These are phyloP conservation scores for Wickerhamomyces bisporus DNA, from an alignment of 805 yeast genomes.

Conservation along the genomic window DNA sequence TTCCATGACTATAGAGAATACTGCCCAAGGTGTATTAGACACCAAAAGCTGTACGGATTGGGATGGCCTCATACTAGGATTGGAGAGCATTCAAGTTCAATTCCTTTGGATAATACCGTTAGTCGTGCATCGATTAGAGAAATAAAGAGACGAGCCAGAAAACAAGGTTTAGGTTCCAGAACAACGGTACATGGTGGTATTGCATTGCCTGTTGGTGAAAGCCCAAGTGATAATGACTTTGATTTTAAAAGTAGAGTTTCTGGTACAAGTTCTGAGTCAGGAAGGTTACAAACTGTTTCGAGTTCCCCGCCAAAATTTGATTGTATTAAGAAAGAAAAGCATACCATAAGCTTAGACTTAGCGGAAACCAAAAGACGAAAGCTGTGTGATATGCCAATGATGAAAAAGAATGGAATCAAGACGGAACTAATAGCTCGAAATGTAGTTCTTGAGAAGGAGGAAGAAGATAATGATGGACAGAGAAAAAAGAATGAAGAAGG, in stretches of 20 bases:
- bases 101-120: conserved; percentile 2
- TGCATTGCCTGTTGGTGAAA: conserved; percentile 2
- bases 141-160: neutral
- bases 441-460: too few species aligned
- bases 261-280: neutral
- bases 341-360: neutral
- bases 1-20: conserved; percentile 8
- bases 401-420: too few species aligned
- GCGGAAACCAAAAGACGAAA: too few species aligned
- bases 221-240: conserved; percentile 1
- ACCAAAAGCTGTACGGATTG: conserved; percentile 18
- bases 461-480: too few species aligned
- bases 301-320: neutral
- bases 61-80: conserved; percentile 24
- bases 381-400: too few species aligned
- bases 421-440: too few species aligned
- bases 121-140: conserved; percentile 9
- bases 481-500: too few species aligned
- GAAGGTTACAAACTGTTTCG: neutral
- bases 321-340: too few species aligned
- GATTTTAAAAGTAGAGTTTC: neutral
- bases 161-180: neutral
- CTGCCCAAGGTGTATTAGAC: conserved; percentile 26
- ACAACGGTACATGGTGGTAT: conserved; percentile 4
- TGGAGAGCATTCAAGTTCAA: neutral